Evolutionary conservation across 1,284 basidiomycete genomes (phyloP), one percentile per base, ranked within the genome.

Genomic region (Rhodotorula mucilaginosa): DNA sequence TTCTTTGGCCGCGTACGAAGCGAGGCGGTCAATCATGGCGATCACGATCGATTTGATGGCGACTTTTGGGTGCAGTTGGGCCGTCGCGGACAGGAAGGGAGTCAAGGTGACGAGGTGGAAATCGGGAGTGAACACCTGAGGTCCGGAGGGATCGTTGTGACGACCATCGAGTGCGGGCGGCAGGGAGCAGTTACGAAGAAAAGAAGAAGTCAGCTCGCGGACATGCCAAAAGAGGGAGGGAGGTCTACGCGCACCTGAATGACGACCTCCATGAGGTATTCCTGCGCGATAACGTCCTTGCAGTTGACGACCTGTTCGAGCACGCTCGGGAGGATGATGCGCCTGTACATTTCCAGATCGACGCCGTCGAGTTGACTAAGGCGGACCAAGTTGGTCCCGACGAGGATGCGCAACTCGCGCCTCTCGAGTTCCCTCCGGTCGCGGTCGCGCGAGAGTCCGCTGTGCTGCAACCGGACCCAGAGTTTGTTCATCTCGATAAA

Each of bases 401-500:
- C 94, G 51, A 97, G 85, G 72, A 97, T 97, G 13, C 94, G 88
- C 63, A 97, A 83, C 77, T 97, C 95, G 69, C 89, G 88, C 49
- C 94, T 88, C 80, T 97, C 94, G 86, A 95, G 85, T 81, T 97
- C 94, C 66, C 95, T 89, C 82, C 95, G 95, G 81, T 97, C 94
- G 65, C 93, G 88, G 81, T 97, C 94, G 59, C 93, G 87, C 10
- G 93, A 95, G 80, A 96, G 93, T 0, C 94, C 95, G 80, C 95
- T 91, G 79, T 97, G 94, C 81, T 97, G 95, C 31, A 97, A 85
- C 58, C 94, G 89, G 2, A 97, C 95, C 94, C 94, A 97, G 44
- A 97, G 88, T 81, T 97, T 97, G 86, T 97, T 97, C 94, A 97
- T 97, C 81, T 97, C 94, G 80, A 97, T 93, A 79, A 97, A 97